These are phyloP conservation scores for Kwoniella heveanensis DNA, from an alignment of 768 basidiomycete species.

Conservation along the genomic window DNA sequence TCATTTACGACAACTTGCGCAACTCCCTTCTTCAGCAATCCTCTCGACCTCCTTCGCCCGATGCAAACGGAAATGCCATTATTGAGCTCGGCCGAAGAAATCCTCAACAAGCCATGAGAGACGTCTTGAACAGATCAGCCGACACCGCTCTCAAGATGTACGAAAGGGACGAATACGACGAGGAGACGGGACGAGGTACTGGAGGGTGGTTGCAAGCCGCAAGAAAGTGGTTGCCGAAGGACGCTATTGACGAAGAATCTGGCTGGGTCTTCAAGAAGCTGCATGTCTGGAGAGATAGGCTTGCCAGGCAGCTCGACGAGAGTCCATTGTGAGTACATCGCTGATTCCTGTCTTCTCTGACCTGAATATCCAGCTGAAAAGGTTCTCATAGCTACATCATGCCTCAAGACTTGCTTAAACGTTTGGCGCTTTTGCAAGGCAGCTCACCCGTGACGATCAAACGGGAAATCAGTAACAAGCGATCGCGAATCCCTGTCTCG, in stretches of 20 bases:
- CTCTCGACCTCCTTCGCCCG: slow-evolving; percentile 35
- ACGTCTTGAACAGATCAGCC: slow-evolving; percentile 71
- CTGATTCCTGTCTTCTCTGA: not conserved
- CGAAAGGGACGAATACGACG: slow-evolving; percentile 71
- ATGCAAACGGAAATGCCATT: slow-evolving; percentile 42
- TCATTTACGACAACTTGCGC: slow-evolving; percentile 86
- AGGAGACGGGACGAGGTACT: slow-evolving; percentile 65
- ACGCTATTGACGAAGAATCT: slow-evolving; percentile 58
- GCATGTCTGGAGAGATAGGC: slow-evolving; percentile 78
- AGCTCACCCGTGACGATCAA: slow-evolving; percentile 13
- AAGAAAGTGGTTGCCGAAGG: slow-evolving; percentile 76
- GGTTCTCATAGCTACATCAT: slow-evolving; percentile 36
- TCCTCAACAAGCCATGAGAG: slow-evolving; percentile 62
- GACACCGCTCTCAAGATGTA: slow-evolving; percentile 76
- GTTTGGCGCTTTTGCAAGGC: slow-evolving; percentile 19
- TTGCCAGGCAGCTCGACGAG: slow-evolving; percentile 83
- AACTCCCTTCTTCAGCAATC: slow-evolving; percentile 68
- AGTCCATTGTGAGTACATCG: slow-evolving; percentile 66
- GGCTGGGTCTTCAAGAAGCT: slow-evolving; percentile 70
- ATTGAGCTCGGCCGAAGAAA: slow-evolving; percentile 57
- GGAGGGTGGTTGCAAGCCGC: slow-evolving; percentile 78
- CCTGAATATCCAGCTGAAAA: slow-evolving; percentile 60
- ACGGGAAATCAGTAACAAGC: slow-evolving; percentile 12
- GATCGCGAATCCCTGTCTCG: not conserved
- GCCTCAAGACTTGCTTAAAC: slow-evolving; percentile 29